phyloP scores from a whole-genome alignment of 2,329 filamentous ascomycete species.

The Fusarium sp. region DNA sequence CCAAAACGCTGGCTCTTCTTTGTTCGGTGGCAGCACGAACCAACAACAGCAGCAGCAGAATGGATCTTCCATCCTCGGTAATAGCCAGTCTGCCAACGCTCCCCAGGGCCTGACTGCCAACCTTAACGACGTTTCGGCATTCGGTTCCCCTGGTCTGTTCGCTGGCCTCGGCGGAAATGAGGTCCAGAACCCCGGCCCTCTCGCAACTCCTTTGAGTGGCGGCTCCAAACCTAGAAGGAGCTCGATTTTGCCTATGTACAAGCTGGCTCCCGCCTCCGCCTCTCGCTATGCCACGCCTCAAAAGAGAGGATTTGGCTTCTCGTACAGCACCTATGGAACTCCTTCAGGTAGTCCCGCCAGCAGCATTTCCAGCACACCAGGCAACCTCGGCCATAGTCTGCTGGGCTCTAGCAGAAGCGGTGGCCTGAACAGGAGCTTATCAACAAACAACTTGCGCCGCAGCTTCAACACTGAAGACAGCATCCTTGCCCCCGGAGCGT shows the following conservation, averaged over 20 bases:
- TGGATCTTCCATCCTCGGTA: constrained; percentile 73
- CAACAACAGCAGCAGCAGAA: constrained; percentile 65
- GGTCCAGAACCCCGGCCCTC: constrained; percentile 83
- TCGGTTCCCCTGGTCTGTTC: constrained; percentile 90
- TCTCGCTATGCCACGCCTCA: constrained; percentile 87
- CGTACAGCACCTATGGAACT: constrained; percentile 91
- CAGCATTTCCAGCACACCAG: constrained; percentile 76
- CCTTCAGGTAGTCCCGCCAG: constrained; percentile 79
- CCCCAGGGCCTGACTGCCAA: constrained; percentile 82
- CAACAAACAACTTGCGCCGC: constrained; percentile 86
- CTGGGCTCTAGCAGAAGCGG: constrained; percentile 77
- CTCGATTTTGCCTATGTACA: constrained; percentile 87
- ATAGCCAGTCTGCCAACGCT: constrained; percentile 64
- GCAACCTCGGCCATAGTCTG: constrained; percentile 76
- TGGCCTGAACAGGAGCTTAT: constrained; percentile 88
- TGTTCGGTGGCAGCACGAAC: constrained; percentile 65
- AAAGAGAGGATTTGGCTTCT: constrained; percentile 91
- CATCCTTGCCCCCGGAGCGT: constrained; percentile 87
- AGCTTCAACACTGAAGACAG: constrained; percentile 88
- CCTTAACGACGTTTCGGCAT: constrained; percentile 87
- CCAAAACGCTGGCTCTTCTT: constrained; percentile 60
- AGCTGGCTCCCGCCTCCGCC: constrained; percentile 85
- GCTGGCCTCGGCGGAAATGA: constrained; percentile 76
- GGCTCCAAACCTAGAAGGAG: constrained; percentile 82
- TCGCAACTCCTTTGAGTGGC: constrained; percentile 89